Conservation (phyloP, 495 filamentous ascomycete species). For the Hypomontagnella submonticulosa region DNA sequence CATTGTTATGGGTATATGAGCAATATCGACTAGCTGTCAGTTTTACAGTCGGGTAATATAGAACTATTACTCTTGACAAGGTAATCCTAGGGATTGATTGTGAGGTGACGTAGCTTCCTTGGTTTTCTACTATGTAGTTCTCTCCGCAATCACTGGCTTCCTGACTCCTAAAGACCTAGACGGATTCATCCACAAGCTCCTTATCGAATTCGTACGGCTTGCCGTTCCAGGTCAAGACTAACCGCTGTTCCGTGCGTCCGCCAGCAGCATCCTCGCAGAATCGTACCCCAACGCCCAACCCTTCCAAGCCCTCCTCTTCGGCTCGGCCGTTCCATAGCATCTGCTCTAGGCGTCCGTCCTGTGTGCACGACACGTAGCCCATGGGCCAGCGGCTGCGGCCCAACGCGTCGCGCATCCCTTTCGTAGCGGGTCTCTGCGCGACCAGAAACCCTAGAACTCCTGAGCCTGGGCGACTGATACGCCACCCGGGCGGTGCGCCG, state of each 20-base stretch:
- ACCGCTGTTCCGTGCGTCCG: conserved; percentile 40
- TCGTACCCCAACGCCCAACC: conserved; percentile 68
- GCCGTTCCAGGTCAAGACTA: conserved; percentile 69
- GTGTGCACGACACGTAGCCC: conserved; percentile 63
- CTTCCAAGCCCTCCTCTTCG: conserved; percentile 70
- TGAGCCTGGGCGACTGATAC: conserved; percentile 52
- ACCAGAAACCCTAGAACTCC: conserved; percentile 73
- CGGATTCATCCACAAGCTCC: neutral
- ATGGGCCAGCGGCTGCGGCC: conserved; percentile 73
- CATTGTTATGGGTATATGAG: neutral
- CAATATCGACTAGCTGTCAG: neutral
- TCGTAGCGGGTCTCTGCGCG: conserved; percentile 59
- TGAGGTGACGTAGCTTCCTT: neutral
- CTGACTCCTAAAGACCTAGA: neutral
- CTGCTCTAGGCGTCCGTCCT: conserved; percentile 65
- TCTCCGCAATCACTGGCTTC: neutral
- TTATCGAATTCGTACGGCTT: conserved; percentile 44
- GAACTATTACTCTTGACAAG: neutral
- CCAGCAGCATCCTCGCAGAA: conserved; percentile 51
- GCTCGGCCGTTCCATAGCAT: conserved; percentile 77
- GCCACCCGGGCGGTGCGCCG: conserved; percentile 75
- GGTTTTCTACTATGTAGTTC: neutral
- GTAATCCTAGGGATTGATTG: neutral
- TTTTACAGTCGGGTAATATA: conserved; percentile 1
- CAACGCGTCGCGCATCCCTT: conserved; percentile 72